A percentile compares a stretch with the other conserved stretches of the same genome.
Conservation (phyloP, 805 yeast species). For the Aciculoconidium aculeatum region DNA sequence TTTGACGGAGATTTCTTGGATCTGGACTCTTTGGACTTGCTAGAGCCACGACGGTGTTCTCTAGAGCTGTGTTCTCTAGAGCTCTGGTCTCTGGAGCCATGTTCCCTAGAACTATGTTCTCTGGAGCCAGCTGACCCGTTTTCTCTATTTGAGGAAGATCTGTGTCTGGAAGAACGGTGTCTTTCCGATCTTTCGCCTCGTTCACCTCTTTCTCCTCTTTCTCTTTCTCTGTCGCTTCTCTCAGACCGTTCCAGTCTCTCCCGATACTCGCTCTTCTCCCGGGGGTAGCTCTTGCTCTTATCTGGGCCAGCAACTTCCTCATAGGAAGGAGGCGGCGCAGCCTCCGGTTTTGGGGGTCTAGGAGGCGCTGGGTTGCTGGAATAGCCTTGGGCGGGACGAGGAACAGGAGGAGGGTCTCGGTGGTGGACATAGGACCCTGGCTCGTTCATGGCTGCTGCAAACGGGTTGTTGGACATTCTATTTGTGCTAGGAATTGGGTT, state of each 20-base stretch:
- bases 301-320: constrained; percentile 61
- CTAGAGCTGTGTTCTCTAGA: constrained; percentile 9
- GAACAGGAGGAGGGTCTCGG: constrained; percentile 32
- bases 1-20: constrained; percentile 32
- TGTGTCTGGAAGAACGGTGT: constrained; percentile 7
- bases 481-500: constrained; percentile 4
- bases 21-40: constrained; percentile 6
- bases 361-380: constrained; percentile 13
- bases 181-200: constrained; percentile 12
- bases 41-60: constrained; percentile 11
- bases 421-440: constrained; percentile 33
- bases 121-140: too few relatives aligned
- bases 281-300: too few relatives aligned
- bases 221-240: constrained; percentile 11
- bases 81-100: constrained; percentile 9
- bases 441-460: constrained; percentile 41
- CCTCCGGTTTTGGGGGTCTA: constrained; percentile 13
- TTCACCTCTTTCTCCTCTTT: constrained; percentile 16
- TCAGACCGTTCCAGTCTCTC: constrained; percentile 34
- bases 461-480: constrained; percentile 47
- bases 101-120: constrained; percentile 2
- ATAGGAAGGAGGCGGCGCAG: constrained; percentile 55
- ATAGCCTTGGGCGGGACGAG: constrained; percentile 20
- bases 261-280: constrained; percentile 41
- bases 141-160: too few relatives aligned